Conservation (phyloP, 257 asterid genomes). For the Solanum bulbocastanum region DNA sequence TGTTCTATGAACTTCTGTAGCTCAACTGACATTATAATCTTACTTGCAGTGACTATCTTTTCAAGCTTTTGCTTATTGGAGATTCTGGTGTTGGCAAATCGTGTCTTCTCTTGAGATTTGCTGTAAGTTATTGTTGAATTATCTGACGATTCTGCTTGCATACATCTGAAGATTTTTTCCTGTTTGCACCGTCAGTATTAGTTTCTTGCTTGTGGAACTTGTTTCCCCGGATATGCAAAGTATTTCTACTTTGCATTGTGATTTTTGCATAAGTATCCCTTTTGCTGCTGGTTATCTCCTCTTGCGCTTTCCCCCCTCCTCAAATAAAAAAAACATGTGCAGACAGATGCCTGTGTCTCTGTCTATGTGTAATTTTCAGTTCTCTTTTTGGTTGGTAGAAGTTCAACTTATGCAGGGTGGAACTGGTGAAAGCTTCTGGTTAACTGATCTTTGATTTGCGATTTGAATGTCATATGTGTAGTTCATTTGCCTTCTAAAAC, state of each 20-base stretch:
- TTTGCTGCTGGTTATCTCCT: neutral
- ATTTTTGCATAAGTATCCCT: neutral
- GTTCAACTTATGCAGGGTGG: neutral
- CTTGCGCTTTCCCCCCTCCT: neutral
- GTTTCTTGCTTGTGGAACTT: neutral
- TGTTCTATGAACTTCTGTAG: neutral
- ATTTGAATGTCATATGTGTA: neutral
- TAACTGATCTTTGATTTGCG: neutral
- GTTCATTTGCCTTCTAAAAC: neutral
- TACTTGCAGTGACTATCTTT: constrained; percentile 52
- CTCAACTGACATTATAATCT: neutral
- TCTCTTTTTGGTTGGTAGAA: neutral
- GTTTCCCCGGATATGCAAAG: neutral
- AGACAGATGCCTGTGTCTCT: neutral
- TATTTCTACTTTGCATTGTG: neutral
- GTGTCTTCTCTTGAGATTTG: constrained; percentile 69
- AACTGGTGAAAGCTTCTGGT: neutral
- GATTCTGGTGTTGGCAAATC: constrained; percentile 76
- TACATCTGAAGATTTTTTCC: neutral
- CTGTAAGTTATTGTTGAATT: constrained; percentile 32
- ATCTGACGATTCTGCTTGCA: neutral
- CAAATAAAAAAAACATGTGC: neutral
- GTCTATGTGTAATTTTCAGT: too few species aligned
- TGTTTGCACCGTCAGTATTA: neutral
- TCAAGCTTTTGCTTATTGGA: constrained; percentile 71